Conservation (phyloP, 495 filamentous ascomycete genomes). For the Daldinia caldariorum region DNA sequence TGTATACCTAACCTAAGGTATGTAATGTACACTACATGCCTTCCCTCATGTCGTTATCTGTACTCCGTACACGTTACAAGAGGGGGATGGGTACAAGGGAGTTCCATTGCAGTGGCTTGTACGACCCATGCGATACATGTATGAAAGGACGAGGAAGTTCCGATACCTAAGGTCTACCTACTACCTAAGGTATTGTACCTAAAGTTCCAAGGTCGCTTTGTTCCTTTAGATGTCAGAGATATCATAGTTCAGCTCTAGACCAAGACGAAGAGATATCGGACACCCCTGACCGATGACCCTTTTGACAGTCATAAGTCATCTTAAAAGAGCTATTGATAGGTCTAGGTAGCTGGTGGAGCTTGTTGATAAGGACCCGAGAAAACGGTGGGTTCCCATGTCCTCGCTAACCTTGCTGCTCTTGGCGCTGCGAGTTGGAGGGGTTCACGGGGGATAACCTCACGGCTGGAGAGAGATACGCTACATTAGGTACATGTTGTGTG, state of each 20-base stretch:
- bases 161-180: conserved; percentile 8
- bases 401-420: conserved; percentile 31
- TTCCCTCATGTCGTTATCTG: conserved; percentile 13
- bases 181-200: no score
- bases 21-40: conserved; percentile 21
- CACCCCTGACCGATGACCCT: conserved; percentile 4
- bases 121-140: conserved; percentile 6
- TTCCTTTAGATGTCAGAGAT: conserved; percentile 16
- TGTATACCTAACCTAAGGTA: conserved; percentile 13
- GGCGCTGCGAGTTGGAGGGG: conserved; percentile 28
- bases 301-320: conserved; percentile 36
- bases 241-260: conserved; percentile 7
- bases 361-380: conserved; percentile 42
- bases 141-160: conserved; percentile 17
- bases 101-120: conserved; percentile 6
- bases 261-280: no score
- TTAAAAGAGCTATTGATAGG: conserved; percentile 25
- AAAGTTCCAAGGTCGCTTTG: conserved; percentile 19
- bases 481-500: conserved; percentile 20
- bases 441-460: neutral
- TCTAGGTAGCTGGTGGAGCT: conserved; percentile 35
- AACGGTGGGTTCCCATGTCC: conserved; percentile 26
- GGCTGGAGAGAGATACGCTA: neutral
- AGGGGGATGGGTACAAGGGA: conserved; percentile 19
- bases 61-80: conserved; percentile 15